These are phyloP conservation scores for Umbelopsis vinacea DNA, from an alignment of 192 early-diverging fungal genomes.

Conservation along the genomic window DNA sequence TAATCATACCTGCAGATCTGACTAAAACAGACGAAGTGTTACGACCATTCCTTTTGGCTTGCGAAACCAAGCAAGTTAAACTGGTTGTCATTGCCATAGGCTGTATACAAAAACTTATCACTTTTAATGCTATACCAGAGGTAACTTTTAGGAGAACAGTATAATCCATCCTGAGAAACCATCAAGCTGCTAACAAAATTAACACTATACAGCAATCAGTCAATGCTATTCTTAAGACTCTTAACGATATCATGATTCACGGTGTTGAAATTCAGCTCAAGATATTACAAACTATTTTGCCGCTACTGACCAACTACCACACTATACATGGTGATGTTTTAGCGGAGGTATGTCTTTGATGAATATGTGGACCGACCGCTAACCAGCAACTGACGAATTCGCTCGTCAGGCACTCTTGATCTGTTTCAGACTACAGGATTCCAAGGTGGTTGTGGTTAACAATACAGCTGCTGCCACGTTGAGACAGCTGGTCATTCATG, in stretches of 20 bases:
- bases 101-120: slow-evolving; percentile 80
- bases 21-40: slow-evolving; percentile 80
- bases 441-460: slow-evolving; percentile 78
- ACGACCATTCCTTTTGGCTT: slow-evolving; percentile 84
- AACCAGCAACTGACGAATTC: background rate
- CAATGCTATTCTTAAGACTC: slow-evolving; percentile 64
- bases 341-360: slow-evolving; percentile 64
- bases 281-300: slow-evolving; percentile 88
- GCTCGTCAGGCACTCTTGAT: slow-evolving; percentile 69
- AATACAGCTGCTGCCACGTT: slow-evolving; percentile 88
- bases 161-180: background rate
- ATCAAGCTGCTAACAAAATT: background rate
- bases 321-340: slow-evolving; percentile 79
- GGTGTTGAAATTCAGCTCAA: slow-evolving; percentile 91
- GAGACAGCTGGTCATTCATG: slow-evolving; percentile 79
- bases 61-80: slow-evolving; percentile 83
- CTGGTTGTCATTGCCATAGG: slow-evolving; percentile 82
- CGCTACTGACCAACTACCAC: slow-evolving; percentile 83
- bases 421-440: slow-evolving; percentile 84
- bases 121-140: slow-evolving; percentile 76
- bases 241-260: slow-evolving; percentile 70
- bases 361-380: no score
- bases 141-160: slow-evolving; percentile 25
- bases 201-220: slow-evolving; percentile 48
- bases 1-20: slow-evolving; percentile 53